Base-by-base conservation (phyloP, 768 basidiomycete species). In the Hortiboletus campestris region DNA sequence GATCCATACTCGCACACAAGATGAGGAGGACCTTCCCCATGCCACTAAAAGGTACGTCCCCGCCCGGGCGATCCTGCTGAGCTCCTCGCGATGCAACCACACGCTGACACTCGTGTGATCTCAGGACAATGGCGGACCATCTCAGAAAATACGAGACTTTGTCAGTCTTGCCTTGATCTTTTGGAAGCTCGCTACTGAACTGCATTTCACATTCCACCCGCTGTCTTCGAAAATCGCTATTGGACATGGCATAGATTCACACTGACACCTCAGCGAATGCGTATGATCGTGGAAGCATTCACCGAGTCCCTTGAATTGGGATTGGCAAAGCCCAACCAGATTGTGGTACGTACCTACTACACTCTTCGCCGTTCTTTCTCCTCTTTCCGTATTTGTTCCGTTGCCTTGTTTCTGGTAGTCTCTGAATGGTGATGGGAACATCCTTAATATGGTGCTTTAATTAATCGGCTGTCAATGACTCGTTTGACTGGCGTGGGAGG, bases 241-340 rank as follows among this genome's bases (percentile, higher is more conserved):
- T 28, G 22, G 13, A 1, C 17, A n/a, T 40, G 14, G 9, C 36
- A 51, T 66, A 91, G 89, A 64, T 93, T 94, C 71, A 91, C 89
- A 13, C 72, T 94, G 61, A 94, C 91, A 9, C 90, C 92, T 16
- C 92, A 93, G 70, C 75, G 93, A 55, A 94, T 95, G 94, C 81
- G 93, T 46, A 96, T 95, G 84, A 97, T 98, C 67, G 94, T 95
- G 25, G 92, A 97, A 69, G 90, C 95, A 0, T 94, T 99, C 78
- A 86, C 92, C 69, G 95, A 98, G 45, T 85, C 90, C 2, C 81
- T 99, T 28, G 94, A 97, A 65, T 73, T 82, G 25, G 97, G 97
- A 14, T 76, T 99, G 47, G 77, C 88, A 61, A 88, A 95, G 72
- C 79, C 81, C 25, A 82, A 84, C 20, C 91, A 98, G 75, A 78